Base-by-base conservation (phyloP, 495 filamentous ascomycete species). In the Durotheca rogersii region DNA sequence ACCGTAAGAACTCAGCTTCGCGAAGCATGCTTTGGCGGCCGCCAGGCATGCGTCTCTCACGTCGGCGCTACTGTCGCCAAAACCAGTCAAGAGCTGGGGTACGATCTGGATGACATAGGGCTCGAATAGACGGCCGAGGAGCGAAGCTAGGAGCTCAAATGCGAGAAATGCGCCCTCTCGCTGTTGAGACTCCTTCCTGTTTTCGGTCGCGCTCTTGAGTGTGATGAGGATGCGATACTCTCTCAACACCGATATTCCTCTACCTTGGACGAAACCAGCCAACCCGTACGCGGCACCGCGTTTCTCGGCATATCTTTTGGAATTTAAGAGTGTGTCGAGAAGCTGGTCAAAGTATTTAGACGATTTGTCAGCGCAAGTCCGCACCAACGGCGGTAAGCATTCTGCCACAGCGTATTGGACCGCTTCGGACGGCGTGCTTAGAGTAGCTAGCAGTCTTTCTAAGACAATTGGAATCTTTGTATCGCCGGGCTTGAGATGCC, bases 101-200 rank as follows among this genome's bases (percentile, higher is more conserved):
- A 98, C 87, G 19, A 97, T 87, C 59, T 95, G 88, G 53, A 97
- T 94, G 49, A 95, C 85, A 61, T 96, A 98, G 4, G 93, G 93
- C 67, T 98, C 93, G 65, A 96, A 98, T 2, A 87, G 77, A 7
- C 89, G 81, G 15, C 87, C 92, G 16, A 98, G 80, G 39, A 96
- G 81, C 11, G 83, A 81, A 0, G 93, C 88, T 12, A 97, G 70
- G 3, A 98, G 79, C 68, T 98, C 93, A 54, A 89, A 95, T 0
- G 90, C 93, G 48, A 97, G 73, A 46, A 95, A 80, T 16, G 90
- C 86, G 17, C 91, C 90, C 63, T 96, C 90, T 27, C 93, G 83
- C 59, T 93, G 83, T 67, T 90, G 86, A 2, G 84, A 64, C 45
- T 96, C 90, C 59, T 92, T 96, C 69, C 90, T 96, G 67, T 96